Evolutionary conservation across 441 rosid species (phyloP).

Genomic region (Rhodomyrtus psidioides): DNA sequence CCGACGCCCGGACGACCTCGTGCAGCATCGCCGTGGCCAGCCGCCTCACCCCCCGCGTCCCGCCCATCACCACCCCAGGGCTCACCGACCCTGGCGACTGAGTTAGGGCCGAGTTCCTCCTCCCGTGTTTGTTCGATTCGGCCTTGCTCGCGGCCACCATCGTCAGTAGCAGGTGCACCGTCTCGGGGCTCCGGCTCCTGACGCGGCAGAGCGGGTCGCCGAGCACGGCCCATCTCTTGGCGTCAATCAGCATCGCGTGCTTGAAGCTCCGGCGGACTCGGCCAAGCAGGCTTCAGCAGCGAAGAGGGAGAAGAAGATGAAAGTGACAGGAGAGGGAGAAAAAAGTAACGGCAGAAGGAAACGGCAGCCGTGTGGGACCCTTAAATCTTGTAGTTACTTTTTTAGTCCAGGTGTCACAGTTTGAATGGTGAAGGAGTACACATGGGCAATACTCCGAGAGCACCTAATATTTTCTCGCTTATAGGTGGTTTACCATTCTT

Average conservation of each 20-base stretch:
- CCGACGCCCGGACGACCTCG: constrained; percentile 55
- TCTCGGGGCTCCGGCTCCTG: constrained; percentile 48
- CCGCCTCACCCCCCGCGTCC: constrained; percentile 62
- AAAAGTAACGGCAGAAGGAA: no score
- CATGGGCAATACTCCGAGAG: no score
- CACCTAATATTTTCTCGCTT: no score
- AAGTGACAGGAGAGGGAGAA: no score
- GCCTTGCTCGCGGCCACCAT: not conserved
- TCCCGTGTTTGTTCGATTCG: constrained; percentile 11
- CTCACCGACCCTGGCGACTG: constrained; percentile 20
- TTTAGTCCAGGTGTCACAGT: no score
- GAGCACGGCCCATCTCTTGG: constrained; percentile 36
- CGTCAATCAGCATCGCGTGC: constrained; percentile 63
- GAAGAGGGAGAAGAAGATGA: no score
- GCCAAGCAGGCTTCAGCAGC: no score
- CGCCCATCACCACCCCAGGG: constrained; percentile 66
- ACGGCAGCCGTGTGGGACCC: no score
- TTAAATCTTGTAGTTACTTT: no score
- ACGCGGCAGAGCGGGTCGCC: constrained; percentile 67
- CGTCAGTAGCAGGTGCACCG: constrained; percentile 34
- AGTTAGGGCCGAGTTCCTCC: constrained; percentile 28
- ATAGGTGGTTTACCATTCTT: no score
- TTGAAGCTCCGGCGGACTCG: constrained; percentile 71
- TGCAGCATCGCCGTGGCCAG: constrained; percentile 60
- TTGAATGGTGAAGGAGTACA: no score